Conservation (phyloP, 495 filamentous ascomycete species). For the Penicillium roqueforti region DNA sequence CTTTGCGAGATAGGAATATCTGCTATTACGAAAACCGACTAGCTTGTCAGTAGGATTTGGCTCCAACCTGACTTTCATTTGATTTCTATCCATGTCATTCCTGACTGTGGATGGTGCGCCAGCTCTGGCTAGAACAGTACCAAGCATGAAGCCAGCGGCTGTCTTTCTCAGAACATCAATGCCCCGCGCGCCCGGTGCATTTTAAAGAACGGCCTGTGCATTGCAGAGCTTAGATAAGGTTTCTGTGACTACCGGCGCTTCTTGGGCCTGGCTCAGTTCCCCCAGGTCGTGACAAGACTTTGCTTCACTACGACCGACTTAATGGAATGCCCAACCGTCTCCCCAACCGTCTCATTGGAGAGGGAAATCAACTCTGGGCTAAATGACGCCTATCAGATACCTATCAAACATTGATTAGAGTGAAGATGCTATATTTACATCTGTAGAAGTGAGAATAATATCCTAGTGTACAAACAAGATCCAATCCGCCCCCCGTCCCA, state of each 20-base stretch:
- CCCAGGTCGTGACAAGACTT: neutral
- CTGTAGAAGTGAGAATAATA: constrained; percentile 17
- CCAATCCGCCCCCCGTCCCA: constrained; percentile 11
- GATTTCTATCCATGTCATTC: neutral
- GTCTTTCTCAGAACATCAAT: neutral
- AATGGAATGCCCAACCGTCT: neutral
- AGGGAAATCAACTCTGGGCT: neutral
- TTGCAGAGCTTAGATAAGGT: too few relatives aligned
- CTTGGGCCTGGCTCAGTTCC: neutral
- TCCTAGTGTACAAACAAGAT: constrained; percentile 26
- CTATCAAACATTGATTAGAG: constrained; percentile 6
- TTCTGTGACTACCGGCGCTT: too few relatives aligned
- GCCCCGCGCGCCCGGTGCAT: neutral
- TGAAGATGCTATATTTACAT: constrained; percentile 23
- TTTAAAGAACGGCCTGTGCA: neutral
- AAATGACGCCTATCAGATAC: neutral
- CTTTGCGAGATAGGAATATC: neutral
- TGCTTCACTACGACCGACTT: neutral
- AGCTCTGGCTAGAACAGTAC: neutral
- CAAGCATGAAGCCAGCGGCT: neutral
- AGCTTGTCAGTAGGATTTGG: neutral
- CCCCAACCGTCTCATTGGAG: neutral
- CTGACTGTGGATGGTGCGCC: neutral
- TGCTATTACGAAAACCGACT: neutral
- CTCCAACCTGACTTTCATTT: too few relatives aligned